Percentiles rank a stretch among this genome's conserved stretches.
Evolutionary conservation across 208 protist species (phyloP).

Genomic region (Leptomonas pyrrhocoris): DNA sequence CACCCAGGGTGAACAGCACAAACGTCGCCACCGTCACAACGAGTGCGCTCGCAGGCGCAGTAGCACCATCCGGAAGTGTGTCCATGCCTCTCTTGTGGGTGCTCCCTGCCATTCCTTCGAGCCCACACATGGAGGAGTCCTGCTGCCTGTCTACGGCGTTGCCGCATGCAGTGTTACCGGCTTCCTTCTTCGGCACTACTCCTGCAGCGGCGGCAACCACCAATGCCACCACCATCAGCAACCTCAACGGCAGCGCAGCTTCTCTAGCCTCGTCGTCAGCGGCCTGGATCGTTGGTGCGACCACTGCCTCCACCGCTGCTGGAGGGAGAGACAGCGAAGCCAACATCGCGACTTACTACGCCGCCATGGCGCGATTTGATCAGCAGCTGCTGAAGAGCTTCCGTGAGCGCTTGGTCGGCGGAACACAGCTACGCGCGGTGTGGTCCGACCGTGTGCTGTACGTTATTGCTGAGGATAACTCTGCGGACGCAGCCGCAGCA

Average conservation of each 20-base stretch:
- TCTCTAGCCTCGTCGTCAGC: background rate
- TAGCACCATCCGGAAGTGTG: background rate
- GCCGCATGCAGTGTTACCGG: background rate
- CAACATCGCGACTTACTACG: conserved; percentile 2
- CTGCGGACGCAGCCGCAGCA: background rate
- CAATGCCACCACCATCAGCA: background rate
- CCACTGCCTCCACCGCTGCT: background rate
- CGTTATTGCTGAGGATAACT: conserved; percentile 40
- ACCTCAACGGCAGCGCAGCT: background rate
- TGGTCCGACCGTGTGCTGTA: conserved; percentile 49
- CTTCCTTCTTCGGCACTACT: background rate
- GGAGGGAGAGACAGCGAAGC: no score
- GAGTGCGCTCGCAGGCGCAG: background rate
- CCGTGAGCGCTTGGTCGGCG: conserved; percentile 46
- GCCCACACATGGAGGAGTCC: background rate
- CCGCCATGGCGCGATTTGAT: conserved; percentile 39
- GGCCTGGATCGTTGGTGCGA: background rate
- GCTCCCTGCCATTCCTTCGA: conserved; percentile 2
- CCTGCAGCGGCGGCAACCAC: background rate
- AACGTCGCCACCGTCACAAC: background rate
- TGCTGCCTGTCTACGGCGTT: background rate
- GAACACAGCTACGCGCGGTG: conserved; percentile 42
- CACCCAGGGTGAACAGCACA: background rate
- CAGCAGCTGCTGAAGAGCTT: conserved; percentile 54
- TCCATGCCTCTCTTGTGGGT: conserved; percentile 6